phyloP scores from a whole-genome alignment of 225 moss, liverwort and hornwort genomes.

The Polytrichum commune region DNA sequence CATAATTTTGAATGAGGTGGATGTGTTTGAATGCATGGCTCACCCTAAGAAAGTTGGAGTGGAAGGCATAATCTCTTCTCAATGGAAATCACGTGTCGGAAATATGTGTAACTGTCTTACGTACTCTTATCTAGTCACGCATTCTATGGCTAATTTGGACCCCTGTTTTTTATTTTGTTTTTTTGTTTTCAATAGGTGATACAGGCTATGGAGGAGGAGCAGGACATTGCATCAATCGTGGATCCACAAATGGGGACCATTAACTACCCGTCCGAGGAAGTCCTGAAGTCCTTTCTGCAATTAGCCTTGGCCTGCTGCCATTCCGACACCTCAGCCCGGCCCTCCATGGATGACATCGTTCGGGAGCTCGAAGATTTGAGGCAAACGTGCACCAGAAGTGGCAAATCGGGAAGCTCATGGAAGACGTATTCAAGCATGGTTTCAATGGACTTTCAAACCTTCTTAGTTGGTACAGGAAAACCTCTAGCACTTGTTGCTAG shows the following conservation, averaged over 20 bases:
- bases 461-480: too few relatives aligned
- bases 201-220: conserved; percentile 12
- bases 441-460: neutral
- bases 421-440: neutral
- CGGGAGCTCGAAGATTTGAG: conserved; percentile 37
- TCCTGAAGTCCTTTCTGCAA: conserved; percentile 19
- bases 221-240: conserved; percentile 13
- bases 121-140: too few relatives aligned
- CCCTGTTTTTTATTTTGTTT: too few relatives aligned
- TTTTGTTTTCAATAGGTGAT: neutral
- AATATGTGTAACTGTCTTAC: too few relatives aligned
- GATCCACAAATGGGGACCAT: conserved; percentile 30
- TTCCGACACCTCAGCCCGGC: conserved; percentile 26
- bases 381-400: neutral
- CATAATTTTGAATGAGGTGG: too few relatives aligned
- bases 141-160: too few relatives aligned
- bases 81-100: too few relatives aligned
- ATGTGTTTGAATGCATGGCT: too few relatives aligned
- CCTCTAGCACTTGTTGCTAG: too few relatives aligned
- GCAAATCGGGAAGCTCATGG: neutral
- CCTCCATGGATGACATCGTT: conserved; percentile 42
- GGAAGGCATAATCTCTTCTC: neutral
- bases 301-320: conserved; percentile 39
- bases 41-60: neutral
- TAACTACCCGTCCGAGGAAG: conserved; percentile 21